Conservation (phyloP, 2,329 filamentous ascomycete genomes). For the Fusarium tricinctum region DNA sequence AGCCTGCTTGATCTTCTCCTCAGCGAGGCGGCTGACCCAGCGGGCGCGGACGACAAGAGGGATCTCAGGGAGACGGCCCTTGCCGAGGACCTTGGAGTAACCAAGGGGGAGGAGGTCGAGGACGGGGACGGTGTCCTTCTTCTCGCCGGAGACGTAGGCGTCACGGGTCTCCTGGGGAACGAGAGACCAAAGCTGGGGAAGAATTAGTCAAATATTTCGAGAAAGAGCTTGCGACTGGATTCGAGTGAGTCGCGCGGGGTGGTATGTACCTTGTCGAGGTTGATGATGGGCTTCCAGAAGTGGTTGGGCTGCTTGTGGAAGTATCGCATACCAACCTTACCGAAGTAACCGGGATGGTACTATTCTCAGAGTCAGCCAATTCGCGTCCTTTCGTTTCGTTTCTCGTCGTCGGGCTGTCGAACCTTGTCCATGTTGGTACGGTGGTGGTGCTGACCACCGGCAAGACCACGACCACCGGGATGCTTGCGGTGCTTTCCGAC, state of each 20-base stretch:
- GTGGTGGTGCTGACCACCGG: slow-evolving; percentile 97
- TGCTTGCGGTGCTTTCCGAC: slow-evolving; percentile 99
- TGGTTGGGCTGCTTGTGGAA: slow-evolving; percentile 97
- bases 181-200: slow-evolving; percentile 87
- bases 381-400: slow-evolving; percentile 24
- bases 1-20: slow-evolving; percentile 99
- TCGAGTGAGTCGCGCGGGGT: slow-evolving; percentile 19
- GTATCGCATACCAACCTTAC: slow-evolving; percentile 94
- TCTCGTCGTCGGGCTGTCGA: slow-evolving; percentile 70
- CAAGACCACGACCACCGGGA: slow-evolving; percentile 85
- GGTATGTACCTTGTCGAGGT: slow-evolving; percentile 89
- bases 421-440: slow-evolving; percentile 76
- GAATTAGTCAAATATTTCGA: slow-evolving; percentile 48
- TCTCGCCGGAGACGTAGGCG: slow-evolving; percentile 83
- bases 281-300: slow-evolving; percentile 99
- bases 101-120: slow-evolving; percentile 97
- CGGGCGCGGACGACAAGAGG: slow-evolving; percentile 94
- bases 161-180: slow-evolving; percentile 94
- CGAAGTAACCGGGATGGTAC: slow-evolving; percentile 99
- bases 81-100: slow-evolving; percentile 99
- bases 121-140: slow-evolving; percentile 94
- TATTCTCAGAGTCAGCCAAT: slow-evolving; percentile 60
- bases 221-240: background rate
- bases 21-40: slow-evolving; percentile 95
- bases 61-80: slow-evolving; percentile 94